phyloP scores from a whole-genome alignment of 2,329 filamentous ascomycete species.

The Graphilbum fragrans region DNA sequence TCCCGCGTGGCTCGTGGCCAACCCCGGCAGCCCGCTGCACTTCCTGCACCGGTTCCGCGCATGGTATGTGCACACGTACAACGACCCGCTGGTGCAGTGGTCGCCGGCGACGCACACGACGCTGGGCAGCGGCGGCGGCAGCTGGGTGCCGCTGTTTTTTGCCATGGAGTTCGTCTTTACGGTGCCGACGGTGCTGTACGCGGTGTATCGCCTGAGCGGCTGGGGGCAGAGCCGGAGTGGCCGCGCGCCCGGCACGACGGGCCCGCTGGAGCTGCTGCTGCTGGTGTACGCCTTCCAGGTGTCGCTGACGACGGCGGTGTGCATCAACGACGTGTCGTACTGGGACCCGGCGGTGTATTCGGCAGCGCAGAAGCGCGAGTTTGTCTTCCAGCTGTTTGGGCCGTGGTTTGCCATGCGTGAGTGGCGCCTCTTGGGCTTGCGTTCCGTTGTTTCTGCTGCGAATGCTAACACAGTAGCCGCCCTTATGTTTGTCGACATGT shows the following conservation, averaged over 20 bases:
- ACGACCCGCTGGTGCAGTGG: constrained; percentile 40
- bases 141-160: constrained; percentile 40
- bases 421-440: constrained; percentile 14
- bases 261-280: constrained; percentile 33
- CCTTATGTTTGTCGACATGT: constrained; percentile 43
- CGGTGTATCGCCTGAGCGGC: constrained; percentile 26
- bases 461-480: constrained; percentile 23
- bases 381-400: constrained; percentile 37
- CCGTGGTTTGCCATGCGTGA: constrained; percentile 41
- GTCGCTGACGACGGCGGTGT: constrained; percentile 36
- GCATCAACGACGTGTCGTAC: constrained; percentile 35
- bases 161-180: constrained; percentile 37
- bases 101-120: constrained; percentile 13
- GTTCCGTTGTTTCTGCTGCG: background rate
- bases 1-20: constrained; percentile 30
- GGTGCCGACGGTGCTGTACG: constrained; percentile 37
- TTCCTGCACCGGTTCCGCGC: constrained; percentile 30
- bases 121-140: constrained; percentile 13
- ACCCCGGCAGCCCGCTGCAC: constrained; percentile 31
- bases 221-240: background rate
- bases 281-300: constrained; percentile 39
- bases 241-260: constrained; percentile 18
- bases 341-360: constrained; percentile 35
- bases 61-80: constrained; percentile 33
- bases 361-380: constrained; percentile 27